Conservation (phyloP, 2,329 filamentous ascomycete species). For the Colletotrichum destructivum region DNA sequence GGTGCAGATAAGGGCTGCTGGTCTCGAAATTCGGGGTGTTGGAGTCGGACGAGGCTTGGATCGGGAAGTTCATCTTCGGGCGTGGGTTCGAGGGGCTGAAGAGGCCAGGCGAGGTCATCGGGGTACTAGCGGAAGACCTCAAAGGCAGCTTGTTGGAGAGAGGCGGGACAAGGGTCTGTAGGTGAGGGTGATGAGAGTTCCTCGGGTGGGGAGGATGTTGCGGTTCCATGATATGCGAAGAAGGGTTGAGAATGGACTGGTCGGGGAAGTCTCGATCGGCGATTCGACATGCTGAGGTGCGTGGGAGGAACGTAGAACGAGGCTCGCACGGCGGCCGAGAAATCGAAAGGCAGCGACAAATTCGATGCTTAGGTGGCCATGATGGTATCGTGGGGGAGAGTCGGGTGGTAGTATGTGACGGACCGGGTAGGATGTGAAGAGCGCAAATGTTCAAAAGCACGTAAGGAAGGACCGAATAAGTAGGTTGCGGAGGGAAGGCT, state of each 20-base stretch:
- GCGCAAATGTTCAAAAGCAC: conserved; percentile 8
- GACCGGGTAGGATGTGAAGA: neutral
- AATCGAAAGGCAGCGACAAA: conserved; percentile 26
- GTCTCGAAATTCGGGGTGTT: conserved; percentile 65
- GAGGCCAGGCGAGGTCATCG: conserved; percentile 73
- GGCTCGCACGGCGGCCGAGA: conserved; percentile 42
- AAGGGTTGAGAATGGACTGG: conserved; percentile 25
- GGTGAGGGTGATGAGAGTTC: conserved; percentile 34
- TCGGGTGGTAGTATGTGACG: neutral
- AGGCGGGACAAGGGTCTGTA: conserved; percentile 44
- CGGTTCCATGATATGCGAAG: conserved; percentile 32
- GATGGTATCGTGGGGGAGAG: neutral
- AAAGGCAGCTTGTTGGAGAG: conserved; percentile 58
- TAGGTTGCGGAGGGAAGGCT: conserved; percentile 7
- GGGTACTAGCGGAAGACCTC: conserved; percentile 69
- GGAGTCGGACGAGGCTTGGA: conserved; percentile 66
- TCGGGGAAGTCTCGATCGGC: conserved; percentile 36
- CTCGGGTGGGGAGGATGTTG: conserved; percentile 32
- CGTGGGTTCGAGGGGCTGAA: conserved; percentile 68
- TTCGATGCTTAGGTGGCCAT: conserved; percentile 34
- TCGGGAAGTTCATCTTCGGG: conserved; percentile 55
- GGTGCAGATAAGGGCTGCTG: conserved; percentile 77
- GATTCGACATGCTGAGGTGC: conserved; percentile 43
- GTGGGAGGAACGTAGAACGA: conserved; percentile 28
- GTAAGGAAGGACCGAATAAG: neutral